Base-by-base conservation (phyloP, 208 protist genomes). In the Crithidia brevicula region DNA sequence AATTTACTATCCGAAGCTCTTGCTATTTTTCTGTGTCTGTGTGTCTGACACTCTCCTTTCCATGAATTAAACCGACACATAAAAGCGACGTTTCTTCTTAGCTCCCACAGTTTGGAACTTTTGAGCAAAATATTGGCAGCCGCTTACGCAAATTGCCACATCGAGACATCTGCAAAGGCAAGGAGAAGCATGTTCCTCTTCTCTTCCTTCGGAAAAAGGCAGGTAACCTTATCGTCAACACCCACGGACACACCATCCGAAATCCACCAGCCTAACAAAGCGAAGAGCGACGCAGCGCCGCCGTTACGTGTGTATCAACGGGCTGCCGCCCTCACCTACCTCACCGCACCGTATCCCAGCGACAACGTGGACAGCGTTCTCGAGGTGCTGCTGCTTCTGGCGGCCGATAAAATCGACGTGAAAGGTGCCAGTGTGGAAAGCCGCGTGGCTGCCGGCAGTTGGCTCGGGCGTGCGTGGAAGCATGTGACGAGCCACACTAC, bases 301-400 rank as follows among this genome's bases (percentile, higher is more conserved):
- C 23, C 3, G n/a, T n/a, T 18, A 36, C 58, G 28, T 22, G 33
- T 54, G 62, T 81, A 58, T 23, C 53, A 68, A 11, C 79, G 76
- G 25, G 78, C 81, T n/a, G 79, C 74, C 7, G 85, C 76, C 10
- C 67, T 91, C 15, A 82, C 79, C 23, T 91, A 87, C 66, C 34
- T 36, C 27, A 67, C 81, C 18, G 74, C 85, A n/a, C 81, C 85
- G 40, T 77, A 77, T 57, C 85, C 85, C 9, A 61, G 34, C 49
- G 61, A 72, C 42, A 67, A 38, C 20, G 62, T 22, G 20, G 59
- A 84, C 18, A 60, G 34, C 18, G 16, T 85, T 27, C 82, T 87
- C 42, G 69, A 74, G 31, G 65, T 67, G 31, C 36, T 83, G n/a
- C 43, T 82, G 20, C 52, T 65, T 20, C 45, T 61, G n/a, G 28